A percentile compares a stretch with the other conserved stretches of the same genome.
These are phyloP conservation scores for Hanseniaspora clermontiae DNA, from an alignment of 805 yeast species.

Conservation along the genomic window DNA sequence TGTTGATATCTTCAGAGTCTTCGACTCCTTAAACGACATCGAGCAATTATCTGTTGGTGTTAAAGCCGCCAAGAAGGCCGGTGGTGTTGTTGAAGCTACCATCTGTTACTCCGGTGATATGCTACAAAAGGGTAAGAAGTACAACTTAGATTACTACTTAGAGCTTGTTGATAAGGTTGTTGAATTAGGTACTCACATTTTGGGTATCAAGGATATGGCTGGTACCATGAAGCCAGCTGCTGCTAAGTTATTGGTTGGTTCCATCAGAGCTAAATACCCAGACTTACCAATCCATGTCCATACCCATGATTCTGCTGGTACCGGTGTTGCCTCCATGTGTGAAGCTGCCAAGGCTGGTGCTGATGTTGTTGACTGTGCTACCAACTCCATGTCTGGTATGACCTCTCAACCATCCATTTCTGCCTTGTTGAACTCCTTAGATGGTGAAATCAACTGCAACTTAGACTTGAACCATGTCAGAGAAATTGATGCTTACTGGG, in stretches of 20 bases:
- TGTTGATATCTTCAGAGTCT: conserved; percentile 94
- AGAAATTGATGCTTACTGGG: conserved; percentile 92
- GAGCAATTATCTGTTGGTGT: conserved; percentile 97
- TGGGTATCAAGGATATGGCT: conserved; percentile 99
- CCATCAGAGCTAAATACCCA: conserved; percentile 78
- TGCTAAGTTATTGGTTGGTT: conserved; percentile 65
- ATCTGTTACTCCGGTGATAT: conserved; percentile 98
- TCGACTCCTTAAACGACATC: conserved; percentile 91
- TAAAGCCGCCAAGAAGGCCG: conserved; percentile 94
- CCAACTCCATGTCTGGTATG: conserved; percentile 95
- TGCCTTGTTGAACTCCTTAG: conserved; percentile 84
- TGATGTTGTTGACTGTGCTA: conserved; percentile 94
- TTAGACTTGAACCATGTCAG: conserved; percentile 55
- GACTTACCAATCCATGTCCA: conserved; percentile 95
- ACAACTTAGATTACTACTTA: conserved; percentile 82
- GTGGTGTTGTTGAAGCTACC: conserved; percentile 98
- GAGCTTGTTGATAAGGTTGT: conserved; percentile 73
- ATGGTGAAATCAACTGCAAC: conserved; percentile 70
- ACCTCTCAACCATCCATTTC: conserved; percentile 95
- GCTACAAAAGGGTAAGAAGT: conserved; percentile 91
- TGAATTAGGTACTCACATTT: conserved; percentile 85
- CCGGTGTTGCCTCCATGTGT: conserved; percentile 94
- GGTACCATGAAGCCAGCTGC: conserved; percentile 96
- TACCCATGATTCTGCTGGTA: conserved; percentile 99
- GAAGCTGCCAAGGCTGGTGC: conserved; percentile 95